Evolutionary conservation across 2,329 filamentous ascomycete species (phyloP).

Genomic region (Aspergillus hortae): DNA sequence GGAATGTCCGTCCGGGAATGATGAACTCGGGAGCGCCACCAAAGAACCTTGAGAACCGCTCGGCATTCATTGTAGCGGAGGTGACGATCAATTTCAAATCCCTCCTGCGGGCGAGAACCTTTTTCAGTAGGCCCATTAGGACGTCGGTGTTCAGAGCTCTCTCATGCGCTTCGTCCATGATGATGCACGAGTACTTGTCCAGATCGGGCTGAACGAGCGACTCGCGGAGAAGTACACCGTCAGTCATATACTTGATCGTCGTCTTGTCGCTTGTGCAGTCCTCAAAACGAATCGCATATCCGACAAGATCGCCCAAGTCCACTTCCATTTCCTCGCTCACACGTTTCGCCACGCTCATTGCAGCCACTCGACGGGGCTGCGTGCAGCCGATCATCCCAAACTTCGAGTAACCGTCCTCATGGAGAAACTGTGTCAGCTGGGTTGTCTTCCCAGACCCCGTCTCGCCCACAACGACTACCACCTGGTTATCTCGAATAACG

Average conservation of each 20-base stretch:
- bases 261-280: constrained; percentile 97
- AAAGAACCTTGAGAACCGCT: constrained; percentile 93
- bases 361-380: constrained; percentile 90
- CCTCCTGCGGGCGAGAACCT: constrained; percentile 81
- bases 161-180: constrained; percentile 99
- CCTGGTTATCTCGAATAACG: constrained; percentile 94
- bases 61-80: constrained; percentile 97
- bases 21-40: constrained; percentile 94
- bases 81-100: constrained; percentile 97
- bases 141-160: constrained; percentile 95
- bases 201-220: constrained; percentile 89
- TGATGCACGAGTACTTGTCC: constrained; percentile 95
- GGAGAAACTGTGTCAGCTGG: constrained; percentile 90
- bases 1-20: constrained; percentile 93
- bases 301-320: constrained; percentile 78
- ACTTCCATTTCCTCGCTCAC: constrained; percentile 99
- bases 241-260: constrained; percentile 98
- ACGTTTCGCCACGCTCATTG: constrained; percentile 98
- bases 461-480: constrained; percentile 93
- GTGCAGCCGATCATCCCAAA: constrained; percentile 92
- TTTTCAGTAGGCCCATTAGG: constrained; percentile 95
- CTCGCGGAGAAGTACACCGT: constrained; percentile 89
- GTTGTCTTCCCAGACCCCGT: constrained; percentile 98
- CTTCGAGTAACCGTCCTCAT: constrained; percentile 90
- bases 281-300: constrained; percentile 97